These are phyloP conservation scores for Escovopsis weberi DNA, from an alignment of 2,329 filamentous ascomycete genomes.

Conservation along the genomic window DNA sequence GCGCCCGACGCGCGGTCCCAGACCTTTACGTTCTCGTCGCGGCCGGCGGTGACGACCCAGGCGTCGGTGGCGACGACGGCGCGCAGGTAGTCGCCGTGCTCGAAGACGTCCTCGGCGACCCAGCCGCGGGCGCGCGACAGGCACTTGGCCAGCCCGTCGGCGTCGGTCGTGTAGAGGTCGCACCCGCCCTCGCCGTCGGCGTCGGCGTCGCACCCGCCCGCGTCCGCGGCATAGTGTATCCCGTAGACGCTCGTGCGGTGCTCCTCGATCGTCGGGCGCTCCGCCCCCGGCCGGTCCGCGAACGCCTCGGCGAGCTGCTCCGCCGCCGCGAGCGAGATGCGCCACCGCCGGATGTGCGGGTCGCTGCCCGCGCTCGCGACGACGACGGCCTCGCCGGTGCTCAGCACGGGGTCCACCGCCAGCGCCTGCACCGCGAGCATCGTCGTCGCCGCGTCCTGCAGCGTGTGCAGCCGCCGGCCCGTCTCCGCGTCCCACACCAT, in stretches of 20 bases:
- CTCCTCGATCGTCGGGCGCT: constrained; percentile 46
- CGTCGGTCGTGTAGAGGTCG: constrained; percentile 86
- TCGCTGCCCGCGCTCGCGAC: constrained; percentile 73
- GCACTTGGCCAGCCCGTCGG: constrained; percentile 77
- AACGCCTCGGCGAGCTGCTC: constrained; percentile 39
- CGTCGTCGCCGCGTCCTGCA: constrained; percentile 56
- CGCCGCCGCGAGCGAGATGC: constrained; percentile 36
- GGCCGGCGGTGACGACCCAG: constrained; percentile 75
- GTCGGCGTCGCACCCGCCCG: constrained; percentile 55
- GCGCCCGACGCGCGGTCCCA: constrained; percentile 68
- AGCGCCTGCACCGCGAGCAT: constrained; percentile 74
- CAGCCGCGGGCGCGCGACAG: constrained; percentile 56
- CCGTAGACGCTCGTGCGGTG: constrained; percentile 89
- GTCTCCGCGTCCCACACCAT: constrained; percentile 68
- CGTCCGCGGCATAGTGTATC: constrained; percentile 52
- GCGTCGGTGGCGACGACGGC: constrained; percentile 61
- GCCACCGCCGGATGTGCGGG: constrained; percentile 67
- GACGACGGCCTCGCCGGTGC: constrained; percentile 32
- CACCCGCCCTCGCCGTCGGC: constrained; percentile 46
- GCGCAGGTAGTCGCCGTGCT: constrained; percentile 81
- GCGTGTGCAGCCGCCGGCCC: constrained; percentile 54
- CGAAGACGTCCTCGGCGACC: constrained; percentile 54
- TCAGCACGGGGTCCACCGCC: constrained; percentile 53
- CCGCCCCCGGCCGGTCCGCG: constrained; percentile 24
- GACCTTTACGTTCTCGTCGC: constrained; percentile 82